Conservation (phyloP, 495 filamentous ascomycete species). For the Aspergillus mulundensis region DNA sequence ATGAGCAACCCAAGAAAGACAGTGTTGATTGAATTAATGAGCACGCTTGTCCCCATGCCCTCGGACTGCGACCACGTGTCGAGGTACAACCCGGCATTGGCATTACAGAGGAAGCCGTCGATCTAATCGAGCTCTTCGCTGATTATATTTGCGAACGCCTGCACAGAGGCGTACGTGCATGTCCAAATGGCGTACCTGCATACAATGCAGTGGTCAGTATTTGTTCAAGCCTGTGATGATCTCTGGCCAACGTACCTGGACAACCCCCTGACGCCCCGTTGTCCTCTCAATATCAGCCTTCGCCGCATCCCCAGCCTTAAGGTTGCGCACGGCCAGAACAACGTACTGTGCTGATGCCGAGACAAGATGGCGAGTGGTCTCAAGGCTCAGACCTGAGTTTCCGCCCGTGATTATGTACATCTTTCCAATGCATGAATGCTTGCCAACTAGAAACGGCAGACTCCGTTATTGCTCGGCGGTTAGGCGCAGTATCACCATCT, state of each 20-base stretch:
- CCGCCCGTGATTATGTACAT: conserved; percentile 15
- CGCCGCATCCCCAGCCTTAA: conserved; percentile 38
- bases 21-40: no score
- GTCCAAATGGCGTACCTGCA: not conserved
- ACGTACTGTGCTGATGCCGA: conserved; percentile 29
- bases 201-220: not conserved
- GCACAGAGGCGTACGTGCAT: not conserved
- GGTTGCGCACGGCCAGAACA: conserved; percentile 47
- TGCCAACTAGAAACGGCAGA: not conserved
- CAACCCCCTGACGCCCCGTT: conserved; percentile 7
- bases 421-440: no score
- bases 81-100: not conserved
- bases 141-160: no score
- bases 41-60: no score
- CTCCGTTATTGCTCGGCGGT: no score
- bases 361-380: conserved; percentile 22
- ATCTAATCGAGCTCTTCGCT: no score
- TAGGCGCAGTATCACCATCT: no score
- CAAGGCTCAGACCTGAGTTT: conserved; percentile 30
- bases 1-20: no score
- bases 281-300: conserved; percentile 19
- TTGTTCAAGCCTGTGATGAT: no score
- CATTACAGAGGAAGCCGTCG: conserved; percentile 4
- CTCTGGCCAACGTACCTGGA: conserved; percentile 19
- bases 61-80: not conserved